A percentile compares a stretch with the other conserved stretches of the same genome.
Evolutionary conservation across 2,329 filamentous ascomycete species (phyloP).

Genomic region (Verticillium dahliae): DNA sequence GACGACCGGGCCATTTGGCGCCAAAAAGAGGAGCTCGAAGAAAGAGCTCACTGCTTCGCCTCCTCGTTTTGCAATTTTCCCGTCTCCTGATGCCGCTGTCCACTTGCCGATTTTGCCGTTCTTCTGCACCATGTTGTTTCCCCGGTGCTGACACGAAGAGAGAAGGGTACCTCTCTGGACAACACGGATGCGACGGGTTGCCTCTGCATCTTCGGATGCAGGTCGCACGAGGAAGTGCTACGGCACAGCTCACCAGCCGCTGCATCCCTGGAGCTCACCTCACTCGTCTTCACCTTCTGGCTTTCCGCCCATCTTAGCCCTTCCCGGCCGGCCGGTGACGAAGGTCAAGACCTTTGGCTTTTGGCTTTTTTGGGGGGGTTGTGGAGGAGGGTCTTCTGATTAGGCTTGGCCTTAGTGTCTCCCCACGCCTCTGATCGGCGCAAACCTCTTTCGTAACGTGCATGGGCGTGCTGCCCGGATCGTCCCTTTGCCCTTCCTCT

Average conservation of each 20-base stretch:
- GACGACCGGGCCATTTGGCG: conserved; percentile 1
- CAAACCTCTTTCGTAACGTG: neutral
- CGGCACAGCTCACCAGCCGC: neutral
- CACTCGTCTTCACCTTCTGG: no score
- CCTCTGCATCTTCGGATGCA: no score
- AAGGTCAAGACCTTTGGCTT: conserved; percentile 5
- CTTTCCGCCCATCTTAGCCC: conserved; percentile 4
- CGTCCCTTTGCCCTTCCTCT: neutral
- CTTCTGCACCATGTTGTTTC: no score
- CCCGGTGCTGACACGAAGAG: no score
- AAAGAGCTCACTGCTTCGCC: neutral
- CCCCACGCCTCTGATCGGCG: neutral
- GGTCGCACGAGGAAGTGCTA: no score
- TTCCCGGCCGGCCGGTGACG: conserved; percentile 9
- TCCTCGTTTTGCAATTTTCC: no score
- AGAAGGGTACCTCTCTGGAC: no score
- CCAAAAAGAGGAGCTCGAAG: neutral
- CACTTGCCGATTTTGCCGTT: no score
- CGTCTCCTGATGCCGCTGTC: no score
- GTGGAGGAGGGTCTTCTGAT: neutral
- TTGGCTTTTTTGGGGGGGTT: conserved; percentile 1
- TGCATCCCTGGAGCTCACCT: neutral
- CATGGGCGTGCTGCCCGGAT: neutral
- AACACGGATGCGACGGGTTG: no score
- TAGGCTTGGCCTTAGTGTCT: neutral